Evolutionary conservation across 306 rosid species (phyloP), one percentile per base, ranked within the genome.

Genomic region (Ceratonia siliqua): DNA sequence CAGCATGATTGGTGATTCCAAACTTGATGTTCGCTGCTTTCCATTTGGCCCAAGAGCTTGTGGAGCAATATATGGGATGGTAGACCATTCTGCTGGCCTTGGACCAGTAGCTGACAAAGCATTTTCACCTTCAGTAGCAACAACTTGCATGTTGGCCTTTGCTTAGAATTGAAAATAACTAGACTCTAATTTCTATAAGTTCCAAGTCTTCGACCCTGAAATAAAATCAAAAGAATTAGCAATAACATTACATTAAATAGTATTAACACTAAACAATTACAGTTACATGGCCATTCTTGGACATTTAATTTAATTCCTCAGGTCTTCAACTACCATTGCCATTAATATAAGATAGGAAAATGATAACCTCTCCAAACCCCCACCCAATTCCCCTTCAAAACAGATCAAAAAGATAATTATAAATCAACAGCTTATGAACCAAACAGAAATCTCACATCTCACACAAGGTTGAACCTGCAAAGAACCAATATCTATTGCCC

Each of bases 1-100:
- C 83, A 90, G 71, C 98, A 94, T 91, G 82, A 94, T 91, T 54
- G 96, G 95, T 2, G 97, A 89, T 75, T 90, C 96, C 86, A 94
- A 72, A 78, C 96, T 89, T 18, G 96, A 91, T 2, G 90, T 94
- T 68, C 97, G 84, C 69, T 84, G 88, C 76, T 89, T 94, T 53
- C 90, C 96, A 80, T 84, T 85, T 64, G 89, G 81, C 75, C 96
- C 90, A 57, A 83, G 84, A 30, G 73, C 94, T 52, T 75, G 91
- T 63, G 90, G 82, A 71, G 86, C 81, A 72, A 48, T 85, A 55
- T 82, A 89, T 53, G 93, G 95, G 71, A 89, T 87, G 58, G 94
- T 82, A 18, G 91, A 85, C 96, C 97, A 89, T 30, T 94, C 97
- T 97, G 91, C 87, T 84, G 94, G 97, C 87, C 85, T 88, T 48